Conservation (phyloP, 2,329 filamentous ascomycete genomes). For the Plenodomus biglobosus region DNA sequence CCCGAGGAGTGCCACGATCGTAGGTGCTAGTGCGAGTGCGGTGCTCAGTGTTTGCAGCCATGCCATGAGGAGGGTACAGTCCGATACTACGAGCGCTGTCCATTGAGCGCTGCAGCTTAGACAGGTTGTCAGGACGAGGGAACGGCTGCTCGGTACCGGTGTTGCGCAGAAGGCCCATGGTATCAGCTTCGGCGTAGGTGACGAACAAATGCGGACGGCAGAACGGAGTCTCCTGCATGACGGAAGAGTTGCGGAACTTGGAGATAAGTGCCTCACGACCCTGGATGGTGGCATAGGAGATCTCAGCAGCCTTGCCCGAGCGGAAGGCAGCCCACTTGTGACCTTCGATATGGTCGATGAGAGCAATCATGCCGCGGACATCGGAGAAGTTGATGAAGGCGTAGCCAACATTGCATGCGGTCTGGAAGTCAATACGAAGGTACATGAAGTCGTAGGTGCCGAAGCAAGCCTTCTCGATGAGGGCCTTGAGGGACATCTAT, state of each 20-base stretch:
- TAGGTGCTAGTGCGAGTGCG: conserved; percentile 75
- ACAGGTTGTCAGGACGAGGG: conserved; percentile 77
- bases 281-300: conserved; percentile 97
- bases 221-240: conserved; percentile 82
- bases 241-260: conserved; percentile 95
- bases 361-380: conserved; percentile 48
- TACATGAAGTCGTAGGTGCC: conserved; percentile 96
- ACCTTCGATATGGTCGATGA: conserved; percentile 35
- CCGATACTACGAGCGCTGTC: conserved; percentile 86
- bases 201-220: conserved; percentile 75
- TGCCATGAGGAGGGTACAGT: conserved; percentile 79
- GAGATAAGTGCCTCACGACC: conserved; percentile 87
- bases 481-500: conserved; percentile 62
- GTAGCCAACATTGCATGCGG: conserved; percentile 76
- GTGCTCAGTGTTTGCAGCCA: conserved; percentile 73
- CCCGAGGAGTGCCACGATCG: conserved; percentile 70
- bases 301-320: conserved; percentile 80
- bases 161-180: conserved; percentile 43
- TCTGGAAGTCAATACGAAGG: conserved; percentile 69
- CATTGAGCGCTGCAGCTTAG: conserved; percentile 83
- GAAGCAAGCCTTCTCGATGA: conserved; percentile 75
- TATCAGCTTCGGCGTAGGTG: conserved; percentile 50
- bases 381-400: conserved; percentile 95
- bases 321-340: conserved; percentile 72
- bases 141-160: conserved; percentile 75